Evolutionary conservation across 768 basidiomycete species (phyloP).

Genomic region (Boletus fagicola): DNA sequence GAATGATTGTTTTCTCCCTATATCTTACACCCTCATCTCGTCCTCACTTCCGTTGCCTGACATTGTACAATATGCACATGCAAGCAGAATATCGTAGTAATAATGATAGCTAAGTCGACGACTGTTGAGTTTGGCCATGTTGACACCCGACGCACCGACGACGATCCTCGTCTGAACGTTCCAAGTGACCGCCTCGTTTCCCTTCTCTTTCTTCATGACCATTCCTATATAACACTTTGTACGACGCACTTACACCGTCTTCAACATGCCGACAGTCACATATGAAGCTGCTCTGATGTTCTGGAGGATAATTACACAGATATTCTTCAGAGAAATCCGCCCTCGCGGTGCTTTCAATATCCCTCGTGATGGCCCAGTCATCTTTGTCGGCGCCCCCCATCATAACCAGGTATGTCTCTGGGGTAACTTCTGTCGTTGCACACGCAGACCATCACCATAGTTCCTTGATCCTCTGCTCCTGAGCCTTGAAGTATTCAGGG

Average conservation of each 20-base stretch:
- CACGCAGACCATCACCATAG: slow-evolving; percentile 40
- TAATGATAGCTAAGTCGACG: slow-evolving; percentile 12
- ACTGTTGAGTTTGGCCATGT: slow-evolving; percentile 28
- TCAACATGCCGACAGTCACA: slow-evolving; percentile 28
- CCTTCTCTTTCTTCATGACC: slow-evolving; percentile 12
- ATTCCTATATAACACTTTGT: slow-evolving; percentile 4
- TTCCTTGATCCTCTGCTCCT: slow-evolving; percentile 91
- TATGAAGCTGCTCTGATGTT: slow-evolving; percentile 82
- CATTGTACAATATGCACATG: slow-evolving; percentile 33
- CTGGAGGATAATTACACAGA: slow-evolving; percentile 82
- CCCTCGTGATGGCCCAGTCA: slow-evolving; percentile 83
- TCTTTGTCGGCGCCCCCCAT: slow-evolving; percentile 92
- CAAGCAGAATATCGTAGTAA: slow-evolving; percentile 24
- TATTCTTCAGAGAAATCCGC: slow-evolving; percentile 96
- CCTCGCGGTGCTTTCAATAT: slow-evolving; percentile 95
- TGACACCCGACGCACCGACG: slow-evolving; percentile 12
- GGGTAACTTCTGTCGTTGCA: slow-evolving; percentile 3
- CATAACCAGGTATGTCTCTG: slow-evolving; percentile 70
- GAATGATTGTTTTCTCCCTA: slow-evolving; percentile 19
- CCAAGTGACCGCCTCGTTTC: not conserved
- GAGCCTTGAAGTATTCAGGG: slow-evolving; percentile 80
- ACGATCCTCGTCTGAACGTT: not conserved
- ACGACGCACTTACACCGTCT: slow-evolving; percentile 3
- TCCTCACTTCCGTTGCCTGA: slow-evolving; percentile 17
- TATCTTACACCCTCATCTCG: slow-evolving; percentile 21